These are phyloP conservation scores for Thielaviopsis euricoi DNA, from an alignment of 2,329 filamentous ascomycete genomes.

Conservation along the genomic window DNA sequence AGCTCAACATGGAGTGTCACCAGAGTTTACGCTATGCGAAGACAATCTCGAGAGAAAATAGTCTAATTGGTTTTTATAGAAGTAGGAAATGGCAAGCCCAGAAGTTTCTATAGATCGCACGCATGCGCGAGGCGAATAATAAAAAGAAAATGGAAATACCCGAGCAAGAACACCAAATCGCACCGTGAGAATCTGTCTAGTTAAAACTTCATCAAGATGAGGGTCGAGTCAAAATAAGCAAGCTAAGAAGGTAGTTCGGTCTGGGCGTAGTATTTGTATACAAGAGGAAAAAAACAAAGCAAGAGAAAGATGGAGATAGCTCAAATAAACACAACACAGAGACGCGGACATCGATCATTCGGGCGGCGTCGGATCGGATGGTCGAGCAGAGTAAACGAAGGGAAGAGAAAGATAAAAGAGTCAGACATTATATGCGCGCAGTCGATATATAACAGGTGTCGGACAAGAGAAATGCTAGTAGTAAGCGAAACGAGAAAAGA, in stretches of 20 bases:
- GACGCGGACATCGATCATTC: background rate
- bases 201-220: background rate
- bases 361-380: background rate
- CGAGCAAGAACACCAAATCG: background rate
- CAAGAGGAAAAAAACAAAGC: background rate
- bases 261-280: constrained; percentile 7
- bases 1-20: too few species aligned
- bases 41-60: background rate
- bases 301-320: too few species aligned
- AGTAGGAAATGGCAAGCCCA: background rate
- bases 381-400: too few species aligned
- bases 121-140: too few species aligned
- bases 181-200: background rate
- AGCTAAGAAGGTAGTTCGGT: background rate
- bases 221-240: background rate
- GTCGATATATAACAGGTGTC: background rate
- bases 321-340: background rate
- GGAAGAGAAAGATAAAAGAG: background rate
- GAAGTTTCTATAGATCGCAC: background rate
- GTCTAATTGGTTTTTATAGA: background rate
- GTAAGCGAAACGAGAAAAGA: constrained; percentile 1
- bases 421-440: background rate
- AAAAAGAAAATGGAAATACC: background rate
- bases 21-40: background rate
- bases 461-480: background rate